These are phyloP conservation scores for Climacium dendroides DNA, from an alignment of 225 moss, liverwort and hornwort genomes.

Conservation along the genomic window DNA sequence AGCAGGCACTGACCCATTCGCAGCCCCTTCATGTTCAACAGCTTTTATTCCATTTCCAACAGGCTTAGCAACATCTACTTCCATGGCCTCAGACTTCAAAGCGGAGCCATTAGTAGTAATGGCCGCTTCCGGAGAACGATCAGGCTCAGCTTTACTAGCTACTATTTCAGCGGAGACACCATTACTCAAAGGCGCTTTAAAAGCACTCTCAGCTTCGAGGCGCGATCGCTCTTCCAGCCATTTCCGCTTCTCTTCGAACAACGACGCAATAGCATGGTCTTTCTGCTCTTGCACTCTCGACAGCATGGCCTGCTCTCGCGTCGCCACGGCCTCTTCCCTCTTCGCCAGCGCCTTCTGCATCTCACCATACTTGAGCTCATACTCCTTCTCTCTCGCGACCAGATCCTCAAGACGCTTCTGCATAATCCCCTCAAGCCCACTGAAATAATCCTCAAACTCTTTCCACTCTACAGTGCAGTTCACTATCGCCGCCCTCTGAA, in stretches of 20 bases:
- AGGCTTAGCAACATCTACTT: conserved; percentile 77
- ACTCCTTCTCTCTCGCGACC: conserved; percentile 79
- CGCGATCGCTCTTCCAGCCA: conserved; percentile 98
- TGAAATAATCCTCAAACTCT: conserved; percentile 96
- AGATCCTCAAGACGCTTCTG: conserved; percentile 86
- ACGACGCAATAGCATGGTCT: conserved; percentile 93
- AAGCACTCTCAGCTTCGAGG: conserved; percentile 77
- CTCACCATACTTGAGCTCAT: conserved; percentile 64
- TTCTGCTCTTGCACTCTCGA: conserved; percentile 98
- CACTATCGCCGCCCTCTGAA: conserved; percentile 77
- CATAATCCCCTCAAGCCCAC: conserved; percentile 84
- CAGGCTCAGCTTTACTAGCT: conserved; percentile 44
- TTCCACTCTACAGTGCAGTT: conserved; percentile 86
- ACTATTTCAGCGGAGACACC: conserved; percentile 27
- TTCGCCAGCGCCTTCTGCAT: conserved; percentile 61
- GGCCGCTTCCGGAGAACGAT: conserved; percentile 30
- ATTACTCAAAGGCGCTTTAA: conserved; percentile 40
- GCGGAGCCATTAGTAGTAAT: conserved; percentile 51
- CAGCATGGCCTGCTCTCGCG: conserved; percentile 95
- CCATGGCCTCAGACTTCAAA: conserved; percentile 71
- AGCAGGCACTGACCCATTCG: conserved; percentile 65
- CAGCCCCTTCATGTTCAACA: conserved; percentile 65
- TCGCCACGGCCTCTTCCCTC: conserved; percentile 79
- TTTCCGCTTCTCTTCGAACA: conserved; percentile 99
- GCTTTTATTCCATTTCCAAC: conserved; percentile 35